These are phyloP conservation scores for Calvatia gigantea DNA, from an alignment of 768 basidiomycete species.

Conservation along the genomic window DNA sequence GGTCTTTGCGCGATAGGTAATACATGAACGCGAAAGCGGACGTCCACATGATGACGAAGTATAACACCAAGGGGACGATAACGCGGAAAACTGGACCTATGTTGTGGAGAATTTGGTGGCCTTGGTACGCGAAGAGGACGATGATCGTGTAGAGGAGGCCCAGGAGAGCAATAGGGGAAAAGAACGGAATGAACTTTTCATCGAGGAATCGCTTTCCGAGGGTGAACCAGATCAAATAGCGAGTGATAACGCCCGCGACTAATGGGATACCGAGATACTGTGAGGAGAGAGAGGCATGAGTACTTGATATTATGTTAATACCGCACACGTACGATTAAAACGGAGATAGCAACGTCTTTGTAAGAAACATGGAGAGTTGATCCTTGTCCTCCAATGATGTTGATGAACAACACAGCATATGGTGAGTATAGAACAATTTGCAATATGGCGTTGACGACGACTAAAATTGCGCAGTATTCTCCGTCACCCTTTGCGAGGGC, in stretches of 20 bases:
- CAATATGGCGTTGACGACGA: slow-evolving; percentile 75
- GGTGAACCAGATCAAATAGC: slow-evolving; percentile 46
- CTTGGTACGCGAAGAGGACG: slow-evolving; percentile 69
- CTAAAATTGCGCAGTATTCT: slow-evolving; percentile 77
- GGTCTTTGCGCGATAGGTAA: slow-evolving; percentile 31
- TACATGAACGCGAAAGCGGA: slow-evolving; percentile 55
- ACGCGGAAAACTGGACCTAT: slow-evolving; percentile 76
- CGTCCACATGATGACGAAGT: slow-evolving; percentile 77
- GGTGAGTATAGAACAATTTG: slow-evolving; percentile 76
- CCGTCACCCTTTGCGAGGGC: slow-evolving; percentile 64
- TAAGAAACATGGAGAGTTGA: slow-evolving; percentile 49
- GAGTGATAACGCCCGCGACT: slow-evolving; percentile 65
- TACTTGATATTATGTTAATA: not conserved
- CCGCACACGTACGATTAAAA: slow-evolving; percentile 57
- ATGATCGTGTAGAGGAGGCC: slow-evolving; percentile 81
- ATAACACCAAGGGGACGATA: slow-evolving; percentile 74
- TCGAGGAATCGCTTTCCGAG: slow-evolving; percentile 47
- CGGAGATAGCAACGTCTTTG: slow-evolving; percentile 57
- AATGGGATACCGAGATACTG: slow-evolving; percentile 86
- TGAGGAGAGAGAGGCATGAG: not conserved
- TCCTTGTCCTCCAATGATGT: slow-evolving; percentile 49
- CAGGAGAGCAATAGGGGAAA: slow-evolving; percentile 66
- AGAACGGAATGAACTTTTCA: slow-evolving; percentile 52
- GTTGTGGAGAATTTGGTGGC: slow-evolving; percentile 66
- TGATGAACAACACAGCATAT: no score